A percentile compares a stretch with the other conserved stretches of the same genome.
These are phyloP conservation scores for Apiospora kogelbergensis DNA, from an alignment of 2,329 filamentous ascomycete species.

Conservation along the genomic window DNA sequence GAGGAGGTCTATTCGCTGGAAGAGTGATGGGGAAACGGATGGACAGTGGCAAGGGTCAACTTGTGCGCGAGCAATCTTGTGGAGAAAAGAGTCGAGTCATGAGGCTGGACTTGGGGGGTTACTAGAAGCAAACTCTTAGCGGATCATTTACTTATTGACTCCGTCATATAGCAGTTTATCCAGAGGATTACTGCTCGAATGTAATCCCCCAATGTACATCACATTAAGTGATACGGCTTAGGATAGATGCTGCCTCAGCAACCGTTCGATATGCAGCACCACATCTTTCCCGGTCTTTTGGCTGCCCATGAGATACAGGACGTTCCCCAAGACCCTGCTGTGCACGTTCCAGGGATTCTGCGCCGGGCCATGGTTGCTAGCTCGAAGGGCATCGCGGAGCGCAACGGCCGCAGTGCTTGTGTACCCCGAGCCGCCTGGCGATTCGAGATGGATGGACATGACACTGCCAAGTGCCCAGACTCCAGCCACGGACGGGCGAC, in stretches of 20 bases:
- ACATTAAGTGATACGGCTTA: background rate
- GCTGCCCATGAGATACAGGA: conserved; percentile 56
- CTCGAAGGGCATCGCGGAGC: conserved; percentile 39
- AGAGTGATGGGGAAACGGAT: conserved; percentile 14
- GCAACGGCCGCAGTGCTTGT: conserved; percentile 44
- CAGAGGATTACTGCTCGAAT: too few species aligned
- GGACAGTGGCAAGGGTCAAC: too few species aligned
- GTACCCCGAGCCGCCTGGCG: conserved; percentile 44
- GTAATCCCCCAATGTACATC: background rate
- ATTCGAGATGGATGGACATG: conserved; percentile 54
- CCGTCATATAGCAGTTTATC: too few species aligned
- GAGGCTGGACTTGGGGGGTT: background rate
- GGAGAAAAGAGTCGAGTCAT: background rate
- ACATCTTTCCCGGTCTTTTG: conserved; percentile 38
- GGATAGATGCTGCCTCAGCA: conserved; percentile 12
- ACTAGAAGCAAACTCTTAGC: background rate
- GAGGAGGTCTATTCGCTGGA: conserved; percentile 45
- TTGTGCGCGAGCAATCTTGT: background rate
- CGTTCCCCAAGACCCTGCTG: conserved; percentile 50
- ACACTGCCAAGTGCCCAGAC: conserved; percentile 76
- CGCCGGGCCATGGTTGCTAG: background rate
- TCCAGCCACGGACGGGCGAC: conserved; percentile 54
- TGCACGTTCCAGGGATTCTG: conserved; percentile 47
- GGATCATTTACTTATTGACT: too few species aligned
- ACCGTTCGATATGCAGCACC: conserved; percentile 23